Conservation (phyloP, 129 eudicot species). For the Chrysanthemum makinoi region DNA sequence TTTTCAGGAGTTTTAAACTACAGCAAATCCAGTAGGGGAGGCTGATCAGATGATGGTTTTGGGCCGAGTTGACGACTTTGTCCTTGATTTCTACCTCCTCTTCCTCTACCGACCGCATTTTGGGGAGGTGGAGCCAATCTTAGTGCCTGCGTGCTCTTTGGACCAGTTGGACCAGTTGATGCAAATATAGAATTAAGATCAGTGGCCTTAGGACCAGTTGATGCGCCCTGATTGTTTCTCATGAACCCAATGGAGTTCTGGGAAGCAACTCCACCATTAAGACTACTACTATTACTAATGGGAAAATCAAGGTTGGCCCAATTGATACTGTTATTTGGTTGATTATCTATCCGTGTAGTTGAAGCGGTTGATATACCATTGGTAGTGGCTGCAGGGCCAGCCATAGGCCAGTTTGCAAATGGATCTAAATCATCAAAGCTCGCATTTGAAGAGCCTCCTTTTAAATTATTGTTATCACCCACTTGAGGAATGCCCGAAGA, state of each 20-base stretch:
- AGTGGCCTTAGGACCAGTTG: conserved; percentile 47
- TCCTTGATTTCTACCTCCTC: conserved; percentile 55
- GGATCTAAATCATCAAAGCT: conserved; percentile 87
- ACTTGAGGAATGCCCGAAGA: conserved; percentile 30
- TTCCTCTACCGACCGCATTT: conserved; percentile 84
- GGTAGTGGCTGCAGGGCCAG: conserved; percentile 35
- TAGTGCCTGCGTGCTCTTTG: conserved; percentile 49
- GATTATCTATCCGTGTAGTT: conserved; percentile 32
- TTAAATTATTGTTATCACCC: conserved; percentile 24
- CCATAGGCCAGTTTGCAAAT: conserved; percentile 88
- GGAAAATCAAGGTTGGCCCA: conserved; percentile 50
- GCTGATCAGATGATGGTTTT: conserved; percentile 65
- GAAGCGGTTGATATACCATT: conserved; percentile 28
- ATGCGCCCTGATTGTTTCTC: conserved; percentile 50
- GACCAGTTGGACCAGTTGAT: conserved; percentile 15
- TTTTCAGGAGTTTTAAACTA: conserved; percentile 24
- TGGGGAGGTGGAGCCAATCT: conserved; percentile 91
- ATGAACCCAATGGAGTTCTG: conserved; percentile 47
- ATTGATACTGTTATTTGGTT: conserved; percentile 29
- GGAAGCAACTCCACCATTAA: conserved; percentile 33
- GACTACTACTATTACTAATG: conserved; percentile 19
- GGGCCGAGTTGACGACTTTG: conserved; percentile 37
- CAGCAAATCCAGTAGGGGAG: conserved; percentile 82
- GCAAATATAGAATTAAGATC: conserved; percentile 76
- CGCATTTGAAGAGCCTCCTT: conserved; percentile 40